A percentile compares a stretch with the other conserved stretches of the same genome.
Evolutionary conservation across 441 rosid species (phyloP).

Genomic region (Breynia disticha): DNA sequence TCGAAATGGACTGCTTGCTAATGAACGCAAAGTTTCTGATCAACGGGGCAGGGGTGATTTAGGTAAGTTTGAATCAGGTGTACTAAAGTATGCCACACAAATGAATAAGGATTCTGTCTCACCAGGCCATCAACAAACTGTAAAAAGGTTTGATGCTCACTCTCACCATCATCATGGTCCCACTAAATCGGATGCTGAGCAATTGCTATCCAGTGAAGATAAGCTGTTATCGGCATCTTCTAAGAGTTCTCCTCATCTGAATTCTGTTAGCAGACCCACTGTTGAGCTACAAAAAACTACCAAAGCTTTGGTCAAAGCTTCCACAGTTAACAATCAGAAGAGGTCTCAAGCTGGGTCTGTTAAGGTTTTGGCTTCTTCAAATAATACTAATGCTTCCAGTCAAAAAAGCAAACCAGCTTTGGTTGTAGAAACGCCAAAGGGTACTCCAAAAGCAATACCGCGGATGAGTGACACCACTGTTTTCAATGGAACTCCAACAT

Average conservation of each 20-base stretch:
- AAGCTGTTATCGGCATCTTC: constrained; percentile 40
- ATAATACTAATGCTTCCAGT: constrained; percentile 28
- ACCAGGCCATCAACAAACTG: constrained; percentile 20
- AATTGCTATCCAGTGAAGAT: constrained; percentile 24
- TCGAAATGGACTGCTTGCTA: constrained; percentile 9
- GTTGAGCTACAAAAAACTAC: constrained; percentile 31
- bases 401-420: constrained; percentile 43
- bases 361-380: constrained; percentile 36
- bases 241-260: constrained; percentile 32
- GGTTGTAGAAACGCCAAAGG: constrained; percentile 48
- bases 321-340: constrained; percentile 30
- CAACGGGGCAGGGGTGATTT: neutral
- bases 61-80: neutral
- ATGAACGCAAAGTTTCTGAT: neutral
- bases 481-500: constrained; percentile 32
- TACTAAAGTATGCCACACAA: constrained; percentile 10
- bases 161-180: constrained; percentile 20
- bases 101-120: constrained; percentile 25
- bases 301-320: constrained; percentile 33
- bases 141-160: constrained; percentile 27
- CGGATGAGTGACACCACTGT: constrained; percentile 25
- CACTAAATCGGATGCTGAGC: constrained; percentile 34
- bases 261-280: constrained; percentile 24
- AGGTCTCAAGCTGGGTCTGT: constrained; percentile 39
- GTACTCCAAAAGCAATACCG: constrained; percentile 40